Evolutionary conservation across 1,284 basidiomycete genomes (phyloP).

Genomic region (Ganoderma sinense): DNA sequence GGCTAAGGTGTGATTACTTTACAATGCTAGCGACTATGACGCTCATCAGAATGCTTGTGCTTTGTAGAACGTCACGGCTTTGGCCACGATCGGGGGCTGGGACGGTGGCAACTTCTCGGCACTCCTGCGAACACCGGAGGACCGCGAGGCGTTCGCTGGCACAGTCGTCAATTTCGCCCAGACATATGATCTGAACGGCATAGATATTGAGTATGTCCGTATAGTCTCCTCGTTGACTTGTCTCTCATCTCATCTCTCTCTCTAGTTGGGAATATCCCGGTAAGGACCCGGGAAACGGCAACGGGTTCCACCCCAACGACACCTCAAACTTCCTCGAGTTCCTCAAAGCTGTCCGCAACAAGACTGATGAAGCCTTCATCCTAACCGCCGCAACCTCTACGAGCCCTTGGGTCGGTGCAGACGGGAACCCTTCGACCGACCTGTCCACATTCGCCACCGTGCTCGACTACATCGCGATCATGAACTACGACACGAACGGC

Average conservation of each 20-base stretch:
- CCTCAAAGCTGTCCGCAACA: constrained; percentile 75
- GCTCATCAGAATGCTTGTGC: background rate
- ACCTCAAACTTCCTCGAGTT: constrained; percentile 78
- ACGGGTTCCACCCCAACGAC: constrained; percentile 69
- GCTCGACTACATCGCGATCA: constrained; percentile 85
- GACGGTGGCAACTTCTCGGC: background rate
- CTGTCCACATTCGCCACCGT: constrained; percentile 74
- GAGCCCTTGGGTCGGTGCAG: constrained; percentile 68
- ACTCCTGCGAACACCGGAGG: background rate
- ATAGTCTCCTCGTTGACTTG: background rate
- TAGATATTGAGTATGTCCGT: constrained; percentile 77
- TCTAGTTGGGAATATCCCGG: constrained; percentile 89
- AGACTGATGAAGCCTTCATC: constrained; percentile 58
- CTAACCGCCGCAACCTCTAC: constrained; percentile 80
- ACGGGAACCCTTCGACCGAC: constrained; percentile 65
- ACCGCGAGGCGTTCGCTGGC: constrained; percentile 57
- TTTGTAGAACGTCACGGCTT: background rate
- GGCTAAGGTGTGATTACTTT: background rate
- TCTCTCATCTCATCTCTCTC: background rate
- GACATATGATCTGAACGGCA: constrained; percentile 71
- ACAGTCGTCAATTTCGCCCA: constrained; percentile 67
- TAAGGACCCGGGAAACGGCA: constrained; percentile 65
- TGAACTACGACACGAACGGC: constrained; percentile 89
- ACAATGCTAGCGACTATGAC: background rate
- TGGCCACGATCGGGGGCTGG: background rate